Conservation (phyloP, 306 rosid genomes). For the Quercus suber region DNA sequence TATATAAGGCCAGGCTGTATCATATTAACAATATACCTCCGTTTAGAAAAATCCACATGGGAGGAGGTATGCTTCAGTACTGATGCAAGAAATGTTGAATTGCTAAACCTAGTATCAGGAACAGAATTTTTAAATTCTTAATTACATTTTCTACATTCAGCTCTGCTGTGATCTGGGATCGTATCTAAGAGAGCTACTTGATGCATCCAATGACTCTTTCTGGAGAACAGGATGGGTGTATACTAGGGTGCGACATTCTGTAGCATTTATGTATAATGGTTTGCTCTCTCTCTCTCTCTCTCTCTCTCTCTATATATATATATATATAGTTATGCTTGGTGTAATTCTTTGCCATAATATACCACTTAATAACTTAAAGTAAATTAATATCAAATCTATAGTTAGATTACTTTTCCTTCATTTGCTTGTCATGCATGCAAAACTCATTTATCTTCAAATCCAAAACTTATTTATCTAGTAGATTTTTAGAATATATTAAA, state of each 20-base stretch:
- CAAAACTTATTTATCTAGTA: too few species aligned
- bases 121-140: not conserved
- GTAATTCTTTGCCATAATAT: too few species aligned
- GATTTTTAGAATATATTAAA: too few species aligned
- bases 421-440: too few species aligned
- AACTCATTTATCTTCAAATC: too few species aligned
- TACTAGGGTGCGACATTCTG: conserved; percentile 59
- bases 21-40: conserved; percentile 62
- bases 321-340: too few species aligned
- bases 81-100: conserved; percentile 3
- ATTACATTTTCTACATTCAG: conserved; percentile 36
- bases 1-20: conserved; percentile 87
- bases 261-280: conserved; percentile 78
- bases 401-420: too few species aligned
- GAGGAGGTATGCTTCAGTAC: conserved; percentile 60
- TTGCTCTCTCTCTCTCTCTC: conserved; percentile 26
- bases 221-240: conserved; percentile 92
- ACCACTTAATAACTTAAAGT: too few species aligned
- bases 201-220: conserved; percentile 53
- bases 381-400: too few species aligned
- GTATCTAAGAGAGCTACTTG: conserved; percentile 65
- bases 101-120: not conserved
- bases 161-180: conserved; percentile 64
- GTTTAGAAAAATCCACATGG: conserved; percentile 60
- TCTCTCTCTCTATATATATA: not conserved